These are phyloP conservation scores for Malus asiatica DNA, from an alignment of 306 rosid species.

Conservation along the genomic window DNA sequence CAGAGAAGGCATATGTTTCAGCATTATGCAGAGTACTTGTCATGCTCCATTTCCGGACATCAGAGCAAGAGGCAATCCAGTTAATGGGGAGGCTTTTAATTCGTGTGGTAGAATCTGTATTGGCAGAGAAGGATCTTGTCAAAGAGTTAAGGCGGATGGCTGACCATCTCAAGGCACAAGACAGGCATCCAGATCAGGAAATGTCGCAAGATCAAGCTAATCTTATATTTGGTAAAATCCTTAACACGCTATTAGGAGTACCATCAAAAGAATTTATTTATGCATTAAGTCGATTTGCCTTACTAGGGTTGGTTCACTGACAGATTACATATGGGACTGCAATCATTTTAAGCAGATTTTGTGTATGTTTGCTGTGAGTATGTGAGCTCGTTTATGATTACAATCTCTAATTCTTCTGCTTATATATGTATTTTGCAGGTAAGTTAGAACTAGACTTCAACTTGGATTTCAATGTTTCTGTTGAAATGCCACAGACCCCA, in stretches of 20 bases:
- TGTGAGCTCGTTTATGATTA: not conserved
- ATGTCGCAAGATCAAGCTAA: slow-evolving; percentile 40
- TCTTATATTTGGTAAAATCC: slow-evolving; percentile 36
- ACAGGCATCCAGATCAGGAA: slow-evolving; percentile 51
- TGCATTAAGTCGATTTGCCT: not conserved
- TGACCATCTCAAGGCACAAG: slow-evolving; percentile 46
- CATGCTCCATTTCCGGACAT: slow-evolving; percentile 60
- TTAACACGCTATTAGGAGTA: not conserved
- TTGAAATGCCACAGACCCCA: slow-evolving; percentile 52
- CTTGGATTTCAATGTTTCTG: slow-evolving; percentile 38
- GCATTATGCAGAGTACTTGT: slow-evolving; percentile 63
- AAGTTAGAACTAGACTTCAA: slow-evolving; percentile 34
- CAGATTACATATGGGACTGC: not conserved
- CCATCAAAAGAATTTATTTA: not conserved
- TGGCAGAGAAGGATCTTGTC: slow-evolving; percentile 36
- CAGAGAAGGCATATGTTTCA: slow-evolving; percentile 71
- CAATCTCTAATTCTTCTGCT: not conserved
- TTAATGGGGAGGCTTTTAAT: slow-evolving; percentile 59
- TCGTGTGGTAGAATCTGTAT: slow-evolving; percentile 21
- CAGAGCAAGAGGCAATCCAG: slow-evolving; percentile 64
- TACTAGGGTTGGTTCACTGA: not conserved
- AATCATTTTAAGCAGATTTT: not conserved
- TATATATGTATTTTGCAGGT: slow-evolving; percentile 7
- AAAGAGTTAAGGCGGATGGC: slow-evolving; percentile 53
- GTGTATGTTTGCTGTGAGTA: not conserved